Conservation (phyloP, 306 rosid genomes). For the Morella rubra region DNA sequence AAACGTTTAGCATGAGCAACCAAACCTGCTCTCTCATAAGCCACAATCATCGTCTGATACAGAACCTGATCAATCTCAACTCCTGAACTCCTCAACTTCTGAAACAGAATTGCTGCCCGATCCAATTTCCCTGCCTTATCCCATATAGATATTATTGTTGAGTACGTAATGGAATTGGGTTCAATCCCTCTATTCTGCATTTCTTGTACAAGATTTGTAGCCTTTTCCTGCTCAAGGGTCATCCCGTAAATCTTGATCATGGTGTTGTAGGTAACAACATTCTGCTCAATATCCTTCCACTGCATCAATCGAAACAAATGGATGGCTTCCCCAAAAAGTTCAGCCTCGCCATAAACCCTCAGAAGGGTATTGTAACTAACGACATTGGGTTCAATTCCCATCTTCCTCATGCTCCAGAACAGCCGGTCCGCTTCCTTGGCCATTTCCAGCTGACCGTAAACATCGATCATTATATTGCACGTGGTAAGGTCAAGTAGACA, state of each 20-base stretch:
- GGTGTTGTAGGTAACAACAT: slow-evolving; percentile 84
- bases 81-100: slow-evolving; percentile 80
- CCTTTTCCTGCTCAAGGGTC: slow-evolving; percentile 84
- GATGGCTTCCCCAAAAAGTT: slow-evolving; percentile 86
- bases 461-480: slow-evolving; percentile 92
- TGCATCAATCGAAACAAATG: slow-evolving; percentile 91
- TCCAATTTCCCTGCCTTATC: slow-evolving; percentile 89
- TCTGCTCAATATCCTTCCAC: slow-evolving; percentile 66
- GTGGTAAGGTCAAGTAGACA: slow-evolving; percentile 71
- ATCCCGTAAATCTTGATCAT: slow-evolving; percentile 91
- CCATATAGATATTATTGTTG: slow-evolving; percentile 90
- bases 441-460: slow-evolving; percentile 93
- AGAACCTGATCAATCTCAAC: slow-evolving; percentile 84
- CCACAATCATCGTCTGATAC: slow-evolving; percentile 92
- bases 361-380: slow-evolving; percentile 88
- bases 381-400: slow-evolving; percentile 80
- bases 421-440: slow-evolving; percentile 85
- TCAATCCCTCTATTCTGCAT: slow-evolving; percentile 82
- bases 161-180: slow-evolving; percentile 88
- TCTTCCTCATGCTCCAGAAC: slow-evolving; percentile 93
- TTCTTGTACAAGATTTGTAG: slow-evolving; percentile 82
- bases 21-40: slow-evolving; percentile 82
- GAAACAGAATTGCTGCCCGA: slow-evolving; percentile 81
- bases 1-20: slow-evolving; percentile 92
- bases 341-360: slow-evolving; percentile 93